Conservation (phyloP, 176 grass and related monocot species). For the Raddia distichophylla region DNA sequence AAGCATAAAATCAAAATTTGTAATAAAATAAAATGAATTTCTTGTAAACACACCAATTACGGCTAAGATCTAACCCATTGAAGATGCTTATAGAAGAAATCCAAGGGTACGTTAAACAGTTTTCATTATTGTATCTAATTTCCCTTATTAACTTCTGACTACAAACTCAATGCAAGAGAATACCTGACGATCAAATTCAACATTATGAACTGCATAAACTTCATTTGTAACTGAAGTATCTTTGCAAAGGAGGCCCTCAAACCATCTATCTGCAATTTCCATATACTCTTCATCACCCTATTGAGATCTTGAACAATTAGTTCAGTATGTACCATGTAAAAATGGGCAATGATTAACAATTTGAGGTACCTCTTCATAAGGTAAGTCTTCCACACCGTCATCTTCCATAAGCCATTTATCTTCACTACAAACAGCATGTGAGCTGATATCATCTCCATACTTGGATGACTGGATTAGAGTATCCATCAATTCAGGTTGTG, state of each 20-base stretch:
- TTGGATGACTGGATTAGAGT: slow-evolving; percentile 84
- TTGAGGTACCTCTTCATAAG: slow-evolving; percentile 46
- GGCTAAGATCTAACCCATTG: not conserved
- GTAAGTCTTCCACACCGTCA: slow-evolving; percentile 56
- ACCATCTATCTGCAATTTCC: slow-evolving; percentile 75
- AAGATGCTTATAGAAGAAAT: not conserved
- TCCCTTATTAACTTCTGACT: not conserved
- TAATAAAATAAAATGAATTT: not conserved
- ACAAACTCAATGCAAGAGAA: slow-evolving; percentile 21
- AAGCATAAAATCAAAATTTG: not conserved
- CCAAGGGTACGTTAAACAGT: not conserved
- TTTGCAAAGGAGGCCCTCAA: slow-evolving; percentile 75
- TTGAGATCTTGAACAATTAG: slow-evolving; percentile 33
- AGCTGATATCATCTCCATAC: slow-evolving; percentile 65
- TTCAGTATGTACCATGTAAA: slow-evolving; percentile 12
- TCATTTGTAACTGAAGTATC: slow-evolving; percentile 84
- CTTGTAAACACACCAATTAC: not conserved
- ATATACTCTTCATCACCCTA: slow-evolving; percentile 63
- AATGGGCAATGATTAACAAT: slow-evolving; percentile 23
- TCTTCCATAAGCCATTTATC: slow-evolving; percentile 43
- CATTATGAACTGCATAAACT: slow-evolving; percentile 80
- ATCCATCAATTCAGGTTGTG: slow-evolving; percentile 92
- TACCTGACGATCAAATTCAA: slow-evolving; percentile 97
- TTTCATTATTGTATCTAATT: not conserved
- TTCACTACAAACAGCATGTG: slow-evolving; percentile 54